Evolutionary conservation across 1,284 basidiomycete genomes (phyloP), one percentile per base, ranked within the genome.

Genomic region (Moesziomyces parantarcticus): DNA sequence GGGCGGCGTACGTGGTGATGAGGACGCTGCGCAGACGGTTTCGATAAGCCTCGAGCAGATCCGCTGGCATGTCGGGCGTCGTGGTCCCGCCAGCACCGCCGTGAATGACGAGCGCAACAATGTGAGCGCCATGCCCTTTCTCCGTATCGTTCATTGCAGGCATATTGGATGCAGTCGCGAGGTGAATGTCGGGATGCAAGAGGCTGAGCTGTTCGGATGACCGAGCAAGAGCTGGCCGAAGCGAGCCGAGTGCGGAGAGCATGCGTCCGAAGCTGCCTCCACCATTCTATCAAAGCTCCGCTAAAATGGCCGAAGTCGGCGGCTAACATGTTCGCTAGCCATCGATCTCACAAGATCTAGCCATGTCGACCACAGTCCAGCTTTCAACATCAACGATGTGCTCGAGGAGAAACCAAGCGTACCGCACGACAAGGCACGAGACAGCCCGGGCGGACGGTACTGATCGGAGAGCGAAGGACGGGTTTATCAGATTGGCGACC

Each of bases 41-140:
- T 72, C 87, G 89, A 84, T 92, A 92, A 11, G 87, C 87, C 29
- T 87, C 87, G 71, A 89, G 86, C 57, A 89, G 88, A 20, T 50
- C 42, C 20, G 43, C 16, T 1, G 71, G 68, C 41, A 63, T 64
- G 13, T 62, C 48, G 6, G 59, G 63, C 0, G 61, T 59, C 29
- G 56, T 63, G 16, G 68, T 66, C 5, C 58, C 58, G 13, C 72
- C 74, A 2, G 74, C 74, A 29, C 74, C 74, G 26, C 74, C 74
- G 48, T 76, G 74, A 39, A 76, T 70, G 26, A 58, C 74, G 14
- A 74, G 42, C 7, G 71, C 69, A 1, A 62, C 58, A n/a, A 68
- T 53, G 54, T 57, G 64, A 9, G 49, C 36, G 36, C 16, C 14
- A 13, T 18, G 20, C 20, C 13, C 26, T 29, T 43, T 47, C n/a